Evolutionary conservation across 768 basidiomycete genomes (phyloP), one percentile per base, ranked within the genome.

Genomic region (Lactarius evosmus): DNA sequence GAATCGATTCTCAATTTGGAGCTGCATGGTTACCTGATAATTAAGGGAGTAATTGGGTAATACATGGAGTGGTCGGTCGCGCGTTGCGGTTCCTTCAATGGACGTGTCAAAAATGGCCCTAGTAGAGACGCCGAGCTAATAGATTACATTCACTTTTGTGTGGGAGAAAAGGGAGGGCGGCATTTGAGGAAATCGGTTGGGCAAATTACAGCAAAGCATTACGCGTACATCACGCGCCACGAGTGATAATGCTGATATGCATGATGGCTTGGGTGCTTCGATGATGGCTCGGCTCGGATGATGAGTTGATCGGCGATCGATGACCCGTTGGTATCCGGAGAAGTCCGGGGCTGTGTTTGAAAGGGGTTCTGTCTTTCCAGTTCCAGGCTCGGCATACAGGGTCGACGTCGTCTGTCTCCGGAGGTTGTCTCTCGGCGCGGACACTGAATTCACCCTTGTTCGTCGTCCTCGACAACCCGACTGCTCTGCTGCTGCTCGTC

Each of bases 391-490:
- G 16, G n/a, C n/a, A n/a, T n/a, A n/a, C n/a, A n/a, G n/a, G n/a
- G n/a, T n/a, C n/a, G n/a, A n/a, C n/a, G n/a, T n/a, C n/a, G n/a
- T n/a, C n/a, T n/a, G n/a, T n/a, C n/a, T n/a, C n/a, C n/a, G n/a
- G n/a, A n/a, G n/a, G n/a, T n/a, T n/a, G n/a, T n/a, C n/a, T n/a
- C 32, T 46, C 32, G 2, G 27, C 6, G 44, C 55, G 36, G 7
- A 38, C 36, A 38, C 36, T 14, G 36, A n/a, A 7, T 14, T 51
- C 49, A 7, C 32, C 30, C 51, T 16, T 40, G 5, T 11, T 27
- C 51, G 27, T 27, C 56, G 19, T 40, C 56, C 22, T 53, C 44
- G 52, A 55, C 62, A 59, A 54, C 58, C 3, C 58, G 41, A 17
- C 61, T 1, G 11, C 38, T 30, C 57, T 49, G n/a, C 34, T 40